phyloP scores from a whole-genome alignment of 306 rosid species.

The Cucurbita ficifolia region DNA sequence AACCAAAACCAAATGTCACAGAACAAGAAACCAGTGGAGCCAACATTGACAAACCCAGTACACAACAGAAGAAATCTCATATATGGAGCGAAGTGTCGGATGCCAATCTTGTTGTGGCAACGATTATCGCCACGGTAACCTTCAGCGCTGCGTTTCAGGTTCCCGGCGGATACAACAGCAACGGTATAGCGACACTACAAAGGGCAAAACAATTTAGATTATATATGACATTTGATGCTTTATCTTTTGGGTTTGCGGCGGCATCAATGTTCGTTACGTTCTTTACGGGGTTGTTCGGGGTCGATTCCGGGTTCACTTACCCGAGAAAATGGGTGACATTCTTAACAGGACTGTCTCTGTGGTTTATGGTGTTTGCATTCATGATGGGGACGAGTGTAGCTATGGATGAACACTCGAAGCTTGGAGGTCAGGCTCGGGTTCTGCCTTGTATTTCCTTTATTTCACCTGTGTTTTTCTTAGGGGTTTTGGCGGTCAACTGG shows the following conservation, averaged over 20 bases:
- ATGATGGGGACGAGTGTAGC: not conserved
- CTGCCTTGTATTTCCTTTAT: not conserved
- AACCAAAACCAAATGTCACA: not conserved
- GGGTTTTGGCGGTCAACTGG: slow-evolving; percentile 1
- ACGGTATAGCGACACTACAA: not conserved
- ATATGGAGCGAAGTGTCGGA: not conserved
- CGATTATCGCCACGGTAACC: not conserved
- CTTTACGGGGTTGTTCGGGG: not conserved
- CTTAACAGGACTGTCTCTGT: not conserved
- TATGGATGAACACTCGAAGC: not conserved
- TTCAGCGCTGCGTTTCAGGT: slow-evolving; percentile 1
- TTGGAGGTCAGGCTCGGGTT: not conserved
- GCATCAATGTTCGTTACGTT: slow-evolving; percentile 1
- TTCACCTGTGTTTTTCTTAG: not conserved
- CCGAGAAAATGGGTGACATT: not conserved
- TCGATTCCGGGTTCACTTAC: not conserved
- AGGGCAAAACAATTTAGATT: not conserved
- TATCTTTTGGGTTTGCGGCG: not conserved
- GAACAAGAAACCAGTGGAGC: not conserved
- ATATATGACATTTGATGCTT: not conserved
- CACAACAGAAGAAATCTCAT: not conserved
- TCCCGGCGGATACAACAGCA: not conserved
- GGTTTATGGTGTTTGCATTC: slow-evolving; percentile 6
- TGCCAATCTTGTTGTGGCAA: not conserved
- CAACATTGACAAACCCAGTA: not conserved